Base-by-base conservation (phyloP, 2,329 filamentous ascomycete species). In the Colletotrichum godetiae region DNA sequence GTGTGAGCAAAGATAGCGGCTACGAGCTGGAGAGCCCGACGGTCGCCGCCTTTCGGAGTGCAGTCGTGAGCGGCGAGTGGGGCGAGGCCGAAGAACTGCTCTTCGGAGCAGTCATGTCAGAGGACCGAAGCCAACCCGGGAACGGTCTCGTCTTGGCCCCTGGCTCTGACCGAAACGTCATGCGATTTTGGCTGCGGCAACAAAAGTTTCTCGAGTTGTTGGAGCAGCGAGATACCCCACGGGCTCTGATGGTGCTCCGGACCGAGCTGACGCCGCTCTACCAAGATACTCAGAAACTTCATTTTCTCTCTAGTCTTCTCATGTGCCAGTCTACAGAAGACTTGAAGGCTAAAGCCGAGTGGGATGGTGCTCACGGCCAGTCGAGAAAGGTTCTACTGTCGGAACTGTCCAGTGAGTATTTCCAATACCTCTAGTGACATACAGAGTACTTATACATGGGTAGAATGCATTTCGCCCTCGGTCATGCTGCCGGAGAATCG, bases 401-500 rank as follows among this genome's bases (percentile, higher is more conserved):
- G 0, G 91, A 97, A 73, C 85, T 98, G 42, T 98, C 95, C 29
- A 94, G 94, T 97, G 86, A 83, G 90, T 84, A 56, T 24, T 35
- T 15, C 19, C 7, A 27, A 22, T 64, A 15, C 64, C 61, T 35
- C 31, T n/a, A 56, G 19, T 53, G 27, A 46, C 22, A 7, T 42
- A 13, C 29, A n/a, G 67, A 62, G 24, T 64, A 66, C 73, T 81
- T 67, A 84, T 68, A 52, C 56, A 37, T 60, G 19, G 56, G 65
- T 77, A 96, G 94, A 89, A 86, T 98, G 91, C 69, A 97, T 99
- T 81, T 98, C 97, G 1, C 96, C 97, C 0, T 97, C 95, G 4
- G 94, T 98, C 57, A 98, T 99, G 95, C 93, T 99, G 67, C 97
- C 97, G 1, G 94, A 98, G 79, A 94, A 97, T 81, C 92, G 97